Evolutionary conservation across 768 basidiomycete genomes (phyloP), one percentile per base, ranked within the genome.

Genomic region (Suillus subaureus): DNA sequence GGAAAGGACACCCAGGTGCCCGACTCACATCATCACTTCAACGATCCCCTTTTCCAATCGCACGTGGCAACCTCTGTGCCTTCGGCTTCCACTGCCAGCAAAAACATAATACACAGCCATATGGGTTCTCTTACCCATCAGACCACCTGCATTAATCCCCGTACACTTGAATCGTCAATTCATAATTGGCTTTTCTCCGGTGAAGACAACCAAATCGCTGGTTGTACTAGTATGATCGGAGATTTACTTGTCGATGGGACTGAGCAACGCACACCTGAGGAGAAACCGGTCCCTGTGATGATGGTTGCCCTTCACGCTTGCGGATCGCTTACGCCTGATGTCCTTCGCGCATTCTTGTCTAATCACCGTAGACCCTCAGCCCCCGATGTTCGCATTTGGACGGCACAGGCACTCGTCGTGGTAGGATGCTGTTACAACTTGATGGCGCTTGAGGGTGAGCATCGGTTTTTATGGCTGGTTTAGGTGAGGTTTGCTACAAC

Each of bases 361-460:
- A 69, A 68, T 75, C 73, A 64, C 37, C 61, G 57, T n/a, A 65
- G 58, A 60, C 47, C 26, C 65, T 61, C 61, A 67, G 67, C 40
- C 47, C 16, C 31, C 57, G 39, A 56, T 45, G 47, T 35, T 23
- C 35, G n/a, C 26, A 18, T 12, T 47, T 91, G 90, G 90, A 75
- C 69, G 51, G 81, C 87, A 6, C 78, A 80, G 18, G 86, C 80
- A 3, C 79, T 85, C 1, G 82, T 90, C 51, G 81, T 87, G 9
- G 90, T 92, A 18, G 91, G 92, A 4, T 93, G 92, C 67, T 93
- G 92, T 74, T 93, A 93, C 74, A 92, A 93, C 72, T 80, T 91
- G 67, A 83, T 92, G 78, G 76, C 79, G 37, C 76, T 82, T 13
- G 73, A 79, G 70, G 89, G 89, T 74, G 54, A 43, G 76, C 47